Evolutionary conservation across 306 rosid species (phyloP).

Genomic region (Castanea mollissima): DNA sequence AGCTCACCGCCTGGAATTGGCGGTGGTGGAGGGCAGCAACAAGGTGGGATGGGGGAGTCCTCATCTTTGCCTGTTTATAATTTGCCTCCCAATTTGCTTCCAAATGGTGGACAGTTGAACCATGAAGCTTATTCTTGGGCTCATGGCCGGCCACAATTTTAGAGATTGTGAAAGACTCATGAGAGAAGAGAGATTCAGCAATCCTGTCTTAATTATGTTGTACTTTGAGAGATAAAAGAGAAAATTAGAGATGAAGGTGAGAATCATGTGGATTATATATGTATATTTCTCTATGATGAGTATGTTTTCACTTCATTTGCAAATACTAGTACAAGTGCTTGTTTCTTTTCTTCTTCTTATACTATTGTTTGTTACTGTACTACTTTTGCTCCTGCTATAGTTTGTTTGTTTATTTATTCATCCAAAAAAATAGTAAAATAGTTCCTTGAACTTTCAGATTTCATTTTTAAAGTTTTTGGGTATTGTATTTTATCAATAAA

Average conservation of each 20-base stretch:
- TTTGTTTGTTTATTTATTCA: background rate
- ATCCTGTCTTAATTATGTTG: background rate
- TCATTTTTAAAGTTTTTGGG: background rate
- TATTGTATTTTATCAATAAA: background rate
- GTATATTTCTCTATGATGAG: background rate
- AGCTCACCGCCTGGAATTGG: slow-evolving; percentile 37
- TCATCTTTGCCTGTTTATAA: slow-evolving; percentile 42
- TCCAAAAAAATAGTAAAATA: background rate
- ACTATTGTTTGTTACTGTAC: background rate
- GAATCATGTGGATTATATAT: background rate
- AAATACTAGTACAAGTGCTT: background rate
- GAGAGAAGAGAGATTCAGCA: background rate
- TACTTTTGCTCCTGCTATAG: background rate
- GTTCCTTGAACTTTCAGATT: background rate
- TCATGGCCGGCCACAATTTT: slow-evolving; percentile 55
- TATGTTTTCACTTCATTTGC: background rate
- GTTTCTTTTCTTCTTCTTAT: background rate
- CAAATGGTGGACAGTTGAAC: slow-evolving; percentile 58
- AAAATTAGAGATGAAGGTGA: background rate
- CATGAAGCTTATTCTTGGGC: slow-evolving; percentile 74
- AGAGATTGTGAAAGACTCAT: background rate
- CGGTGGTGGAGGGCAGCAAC: slow-evolving; percentile 24
- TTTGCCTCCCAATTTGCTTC: slow-evolving; percentile 43
- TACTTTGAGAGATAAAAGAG: background rate
- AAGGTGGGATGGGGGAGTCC: slow-evolving; percentile 32